These are phyloP conservation scores for Hericium rajendrae DNA, from an alignment of 768 basidiomycete genomes.

Conservation along the genomic window DNA sequence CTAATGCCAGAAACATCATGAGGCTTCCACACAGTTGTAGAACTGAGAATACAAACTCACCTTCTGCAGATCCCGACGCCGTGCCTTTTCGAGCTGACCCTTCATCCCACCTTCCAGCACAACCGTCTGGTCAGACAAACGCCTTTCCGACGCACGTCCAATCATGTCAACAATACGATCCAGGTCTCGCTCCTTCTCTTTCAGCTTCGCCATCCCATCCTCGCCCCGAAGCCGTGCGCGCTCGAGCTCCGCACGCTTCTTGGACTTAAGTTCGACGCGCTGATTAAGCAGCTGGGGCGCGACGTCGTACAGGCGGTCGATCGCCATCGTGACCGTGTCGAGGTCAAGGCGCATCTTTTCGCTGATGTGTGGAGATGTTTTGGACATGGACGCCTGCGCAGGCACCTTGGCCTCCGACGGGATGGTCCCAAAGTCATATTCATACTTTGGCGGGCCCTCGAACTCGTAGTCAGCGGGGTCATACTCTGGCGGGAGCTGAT, in stretches of 20 bases:
- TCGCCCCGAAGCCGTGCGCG: slow-evolving; percentile 43
- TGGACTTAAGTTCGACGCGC: slow-evolving; percentile 76
- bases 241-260: slow-evolving; percentile 67
- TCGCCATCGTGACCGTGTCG: slow-evolving; percentile 77
- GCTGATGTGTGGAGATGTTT: slow-evolving; percentile 21
- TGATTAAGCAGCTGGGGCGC: slow-evolving; percentile 89
- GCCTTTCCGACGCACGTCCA: slow-evolving; percentile 60
- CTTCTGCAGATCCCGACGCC: slow-evolving; percentile 52
- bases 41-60: slow-evolving; percentile 26
- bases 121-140: slow-evolving; percentile 61
- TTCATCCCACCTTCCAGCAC: slow-evolving; percentile 53
- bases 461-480: slow-evolving; percentile 23
- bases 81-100: slow-evolving; percentile 42
- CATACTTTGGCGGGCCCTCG: slow-evolving; percentile 24
- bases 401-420: slow-evolving; percentile 8
- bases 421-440: slow-evolving; percentile 8
- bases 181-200: slow-evolving; percentile 48
- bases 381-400: not conserved
- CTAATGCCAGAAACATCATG: slow-evolving; percentile 26
- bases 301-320: slow-evolving; percentile 78
- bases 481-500: slow-evolving; percentile 22
- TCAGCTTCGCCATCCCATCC: slow-evolving; percentile 24
- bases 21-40: slow-evolving; percentile 1
- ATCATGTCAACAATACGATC: slow-evolving; percentile 66
- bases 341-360: slow-evolving; percentile 86